Evolutionary conservation across 495 filamentous ascomycete genomes (phyloP).

Genomic region (Penicillium egyptiacum): DNA sequence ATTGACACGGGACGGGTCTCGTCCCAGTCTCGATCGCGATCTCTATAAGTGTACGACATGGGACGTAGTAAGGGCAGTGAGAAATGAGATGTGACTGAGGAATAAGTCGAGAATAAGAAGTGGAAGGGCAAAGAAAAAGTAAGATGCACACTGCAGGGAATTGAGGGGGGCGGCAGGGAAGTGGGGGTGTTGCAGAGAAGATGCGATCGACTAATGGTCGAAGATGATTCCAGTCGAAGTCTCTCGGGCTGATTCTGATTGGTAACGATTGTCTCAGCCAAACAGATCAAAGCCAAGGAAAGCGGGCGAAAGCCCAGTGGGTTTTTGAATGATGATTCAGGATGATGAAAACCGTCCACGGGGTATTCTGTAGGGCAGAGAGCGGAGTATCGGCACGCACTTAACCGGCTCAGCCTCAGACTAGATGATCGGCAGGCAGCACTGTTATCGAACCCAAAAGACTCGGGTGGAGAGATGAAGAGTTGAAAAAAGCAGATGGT

Average conservation of each 20-base stretch:
- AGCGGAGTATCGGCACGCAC: constrained; percentile 1
- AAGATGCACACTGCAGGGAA: constrained; percentile 21
- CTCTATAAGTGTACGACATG: constrained; percentile 50
- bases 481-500: not conserved
- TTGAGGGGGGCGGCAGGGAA: constrained; percentile 27
- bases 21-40: constrained; percentile 48
- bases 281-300: constrained; percentile 19
- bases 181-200: constrained; percentile 24
- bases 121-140: constrained; percentile 7
- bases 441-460: not conserved
- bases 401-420: constrained; percentile 4
- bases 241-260: constrained; percentile 17
- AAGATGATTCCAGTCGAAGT: constrained; percentile 11
- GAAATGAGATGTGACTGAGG: constrained; percentile 5
- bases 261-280: constrained; percentile 15
- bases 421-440: constrained; percentile 14
- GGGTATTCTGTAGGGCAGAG: constrained; percentile 10
- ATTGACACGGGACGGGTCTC: constrained; percentile 44
- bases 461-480: not conserved
- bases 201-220: constrained; percentile 26
- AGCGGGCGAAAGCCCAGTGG: constrained; percentile 1
- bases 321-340: constrained; percentile 15
- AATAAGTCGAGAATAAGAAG: constrained; percentile 8
- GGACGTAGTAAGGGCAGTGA: constrained; percentile 14
- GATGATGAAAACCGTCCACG: constrained; percentile 6